Percentiles rank a stretch among this genome's conserved stretches.
Evolutionary conservation across 1,284 basidiomycete genomes (phyloP).

Genomic region (Ceratobasidium sp.): DNA sequence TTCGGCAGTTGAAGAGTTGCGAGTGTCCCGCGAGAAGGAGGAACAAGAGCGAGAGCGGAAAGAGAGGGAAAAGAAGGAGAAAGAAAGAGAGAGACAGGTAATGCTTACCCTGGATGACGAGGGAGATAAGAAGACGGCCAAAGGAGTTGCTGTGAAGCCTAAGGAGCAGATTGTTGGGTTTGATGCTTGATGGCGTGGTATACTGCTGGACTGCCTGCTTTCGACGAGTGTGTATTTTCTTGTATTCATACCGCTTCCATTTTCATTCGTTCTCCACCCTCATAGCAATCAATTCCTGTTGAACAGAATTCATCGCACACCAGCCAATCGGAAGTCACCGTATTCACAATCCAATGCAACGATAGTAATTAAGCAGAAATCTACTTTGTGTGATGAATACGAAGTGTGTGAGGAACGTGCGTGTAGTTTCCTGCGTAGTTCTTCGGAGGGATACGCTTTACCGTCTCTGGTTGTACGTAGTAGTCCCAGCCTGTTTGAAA

Average conservation of each 20-base stretch:
- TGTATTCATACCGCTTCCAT: slow-evolving; percentile 25
- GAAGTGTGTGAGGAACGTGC: slow-evolving; percentile 82
- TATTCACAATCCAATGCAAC: slow-evolving; percentile 19
- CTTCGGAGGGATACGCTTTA: slow-evolving; percentile 86
- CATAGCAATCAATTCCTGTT: slow-evolving; percentile 1
- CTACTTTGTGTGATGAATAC: slow-evolving; percentile 95
- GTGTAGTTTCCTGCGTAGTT: slow-evolving; percentile 93
- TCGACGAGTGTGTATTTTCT: not conserved
- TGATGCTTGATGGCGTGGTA: slow-evolving; percentile 21
- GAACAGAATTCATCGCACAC: not conserved
- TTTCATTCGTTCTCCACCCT: not conserved
- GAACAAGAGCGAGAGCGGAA: slow-evolving; percentile 33
- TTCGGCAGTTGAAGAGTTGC: slow-evolving; percentile 35
- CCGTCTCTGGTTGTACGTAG: slow-evolving; percentile 71
- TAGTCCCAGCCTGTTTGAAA: slow-evolving; percentile 55
- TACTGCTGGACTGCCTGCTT: slow-evolving; percentile 8
- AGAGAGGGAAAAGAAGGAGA: slow-evolving; percentile 35
- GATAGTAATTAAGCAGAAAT: slow-evolving; percentile 45
- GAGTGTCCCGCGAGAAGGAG: slow-evolving; percentile 34
- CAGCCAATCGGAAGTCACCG: slow-evolving; percentile 1
- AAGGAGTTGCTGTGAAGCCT: slow-evolving; percentile 27
- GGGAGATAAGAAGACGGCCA: slow-evolving; percentile 19
- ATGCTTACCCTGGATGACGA: slow-evolving; percentile 38
- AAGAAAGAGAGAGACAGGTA: slow-evolving; percentile 33
- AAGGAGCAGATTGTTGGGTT: slow-evolving; percentile 41